phyloP scores from a whole-genome alignment of 2,329 filamentous ascomycete genomes.

The Myriosclerotinia scirpicola region DNA sequence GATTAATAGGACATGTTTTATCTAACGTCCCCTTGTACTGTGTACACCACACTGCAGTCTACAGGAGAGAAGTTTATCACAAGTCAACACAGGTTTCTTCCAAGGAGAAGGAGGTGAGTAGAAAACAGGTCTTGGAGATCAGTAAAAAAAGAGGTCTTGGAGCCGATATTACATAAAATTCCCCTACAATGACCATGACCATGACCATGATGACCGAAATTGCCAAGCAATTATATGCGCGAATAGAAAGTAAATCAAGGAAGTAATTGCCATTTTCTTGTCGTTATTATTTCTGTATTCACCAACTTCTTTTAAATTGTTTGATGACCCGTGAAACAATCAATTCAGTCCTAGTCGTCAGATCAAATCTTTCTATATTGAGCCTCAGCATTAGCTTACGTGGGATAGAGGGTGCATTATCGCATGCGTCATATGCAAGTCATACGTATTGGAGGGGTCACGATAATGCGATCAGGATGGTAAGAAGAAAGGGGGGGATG shows the following conservation, averaged over 20 bases:
- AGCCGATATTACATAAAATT: too few species aligned
- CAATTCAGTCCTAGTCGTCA: not conserved
- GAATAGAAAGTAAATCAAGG: not conserved
- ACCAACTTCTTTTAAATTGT: not conserved
- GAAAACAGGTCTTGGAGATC: not conserved
- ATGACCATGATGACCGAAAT: not conserved
- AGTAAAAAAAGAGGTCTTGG: too few species aligned
- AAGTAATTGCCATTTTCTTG: not conserved
- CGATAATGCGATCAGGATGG: not conserved
- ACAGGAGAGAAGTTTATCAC: too few species aligned
- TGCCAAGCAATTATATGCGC: conserved; percentile 2
- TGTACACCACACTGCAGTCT: too few species aligned
- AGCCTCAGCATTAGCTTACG: not conserved
- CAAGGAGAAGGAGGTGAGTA: too few species aligned
- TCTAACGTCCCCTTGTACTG: too few species aligned
- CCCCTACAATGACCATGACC: too few species aligned
- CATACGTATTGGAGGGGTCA: not conserved
- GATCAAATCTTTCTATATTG: not conserved
- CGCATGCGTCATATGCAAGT: not conserved
- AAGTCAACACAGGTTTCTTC: too few species aligned
- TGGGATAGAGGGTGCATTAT: not conserved
- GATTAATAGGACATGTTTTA: too few species aligned
- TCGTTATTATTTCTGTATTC: too few species aligned
- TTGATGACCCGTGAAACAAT: not conserved
- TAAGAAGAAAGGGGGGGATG: not conserved